Evolutionary conservation across 169 alveolate genomes (phyloP), one percentile per base, ranked within the genome.

Genomic region (Plasmodium reichenowi): DNA sequence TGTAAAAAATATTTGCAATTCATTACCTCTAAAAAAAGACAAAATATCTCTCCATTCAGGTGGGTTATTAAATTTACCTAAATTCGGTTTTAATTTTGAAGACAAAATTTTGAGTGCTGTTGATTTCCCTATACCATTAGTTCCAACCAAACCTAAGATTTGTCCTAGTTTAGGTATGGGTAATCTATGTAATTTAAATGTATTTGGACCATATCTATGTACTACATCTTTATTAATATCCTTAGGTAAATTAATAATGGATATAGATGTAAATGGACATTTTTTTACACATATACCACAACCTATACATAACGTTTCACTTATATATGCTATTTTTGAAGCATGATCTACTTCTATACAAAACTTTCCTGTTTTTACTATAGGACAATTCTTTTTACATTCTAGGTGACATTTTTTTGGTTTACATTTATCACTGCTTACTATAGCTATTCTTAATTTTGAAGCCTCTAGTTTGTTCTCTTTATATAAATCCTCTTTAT

Each of bases 261-360:
- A 96, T 67, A 99, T 99, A 9, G 99, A 99, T 50, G 97, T 97
- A 87, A 98, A 98, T 5, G 99, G 99, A 92, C 99, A 99, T 92
- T 98, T 98, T 95, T 99, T 99, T 56, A 98, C 99, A 91, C 99
- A 99, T 67, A 98, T 96, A 85, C 99, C 99, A 80, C 99, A 99
- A 12, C 99, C 99, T 72, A 99, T 98, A 94, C 99, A 99, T 8
- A 99, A 95, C 7, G 98, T 94, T 93, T 98, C 99, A 48, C 99
- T 97, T 47, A 99, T 99, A 93, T 94, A 96, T 70, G 99, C 98
- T 89, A 98, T 94, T 92, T 97, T 97, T 74, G 98, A 95, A 24
- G 97, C 95, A 17, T 96, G 96, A n/a, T 96, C 97, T 15, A 98
- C 99, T 91, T 98, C 99, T 32, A 99, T 98, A 91, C 99, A 99